phyloP scores from a whole-genome alignment of 768 basidiomycete species.

The Tricholoma flavovirens region DNA sequence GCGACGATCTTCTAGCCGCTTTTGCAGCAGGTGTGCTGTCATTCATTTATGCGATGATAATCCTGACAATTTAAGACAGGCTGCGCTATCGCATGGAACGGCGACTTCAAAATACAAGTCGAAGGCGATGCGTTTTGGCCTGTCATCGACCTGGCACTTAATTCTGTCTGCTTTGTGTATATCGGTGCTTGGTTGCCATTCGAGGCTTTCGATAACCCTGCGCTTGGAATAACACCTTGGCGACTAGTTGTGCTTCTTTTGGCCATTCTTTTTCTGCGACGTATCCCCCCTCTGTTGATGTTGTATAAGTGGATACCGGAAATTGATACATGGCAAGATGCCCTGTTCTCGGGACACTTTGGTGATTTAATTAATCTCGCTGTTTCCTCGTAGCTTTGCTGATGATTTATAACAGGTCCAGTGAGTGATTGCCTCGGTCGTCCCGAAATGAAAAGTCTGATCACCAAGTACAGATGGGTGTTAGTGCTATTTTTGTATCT shows the following conservation, averaged over 20 bases:
- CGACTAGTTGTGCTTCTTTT: conserved; percentile 59
- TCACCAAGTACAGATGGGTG: conserved; percentile 64
- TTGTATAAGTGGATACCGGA: conserved; percentile 87
- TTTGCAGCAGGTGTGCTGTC: conserved; percentile 59
- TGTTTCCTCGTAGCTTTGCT: conserved; percentile 5
- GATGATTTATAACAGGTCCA: conserved; percentile 34
- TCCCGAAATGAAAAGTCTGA: not conserved
- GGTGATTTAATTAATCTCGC: conserved; percentile 31
- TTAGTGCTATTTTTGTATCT: conserved; percentile 85
- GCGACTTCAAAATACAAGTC: conserved; percentile 69
- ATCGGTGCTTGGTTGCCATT: conserved; percentile 88
- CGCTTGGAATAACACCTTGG: conserved; percentile 64
- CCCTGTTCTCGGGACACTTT: conserved; percentile 89
- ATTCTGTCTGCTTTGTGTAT: conserved; percentile 77
- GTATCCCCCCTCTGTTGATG: conserved; percentile 73
- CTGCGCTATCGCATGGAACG: conserved; percentile 81
- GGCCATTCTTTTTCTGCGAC: conserved; percentile 42
- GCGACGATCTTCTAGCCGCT: conserved; percentile 83
- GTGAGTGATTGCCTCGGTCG: conserved; percentile 28
- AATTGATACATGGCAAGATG: conserved; percentile 78
- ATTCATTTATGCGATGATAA: conserved; percentile 16
- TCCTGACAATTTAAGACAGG: not conserved
- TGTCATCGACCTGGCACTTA: conserved; percentile 84
- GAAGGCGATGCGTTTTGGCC: conserved; percentile 86
- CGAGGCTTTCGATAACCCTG: conserved; percentile 44